phyloP scores from a whole-genome alignment of 305 asterid genomes.

The Euphrasia arctica region DNA sequence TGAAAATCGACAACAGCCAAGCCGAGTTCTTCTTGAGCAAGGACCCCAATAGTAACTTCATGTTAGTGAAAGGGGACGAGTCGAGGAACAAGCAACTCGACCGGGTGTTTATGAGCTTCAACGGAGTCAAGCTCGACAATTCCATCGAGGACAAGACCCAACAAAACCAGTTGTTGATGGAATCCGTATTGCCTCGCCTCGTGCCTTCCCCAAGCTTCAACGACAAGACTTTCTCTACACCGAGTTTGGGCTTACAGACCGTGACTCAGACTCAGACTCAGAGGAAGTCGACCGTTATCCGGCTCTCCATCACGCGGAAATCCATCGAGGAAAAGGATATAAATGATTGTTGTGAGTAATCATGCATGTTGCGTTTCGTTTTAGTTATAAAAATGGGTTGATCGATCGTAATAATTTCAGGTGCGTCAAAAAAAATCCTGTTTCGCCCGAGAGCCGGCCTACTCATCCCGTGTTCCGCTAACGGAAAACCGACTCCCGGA shows the following conservation, averaged over 20 bases:
- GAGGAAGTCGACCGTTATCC: constrained; percentile 56
- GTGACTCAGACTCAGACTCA: constrained; percentile 29
- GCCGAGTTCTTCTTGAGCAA: constrained; percentile 40
- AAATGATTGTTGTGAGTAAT: constrained; percentile 44
- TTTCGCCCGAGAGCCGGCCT: constrained; percentile 82
- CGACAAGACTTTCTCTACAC: constrained; percentile 40
- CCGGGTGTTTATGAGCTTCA: constrained; percentile 54
- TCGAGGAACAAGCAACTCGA: constrained; percentile 40
- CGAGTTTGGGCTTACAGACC: constrained; percentile 31
- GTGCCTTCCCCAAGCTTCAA: constrained; percentile 63
- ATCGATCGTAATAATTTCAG: constrained; percentile 24
- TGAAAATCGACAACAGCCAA: constrained; percentile 41
- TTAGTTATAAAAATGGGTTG: background rate
- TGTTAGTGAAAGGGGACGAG: constrained; percentile 41
- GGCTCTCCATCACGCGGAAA: constrained; percentile 69
- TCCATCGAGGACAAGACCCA: constrained; percentile 44
- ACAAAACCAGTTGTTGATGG: constrained; percentile 36
- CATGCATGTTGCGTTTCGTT: background rate
- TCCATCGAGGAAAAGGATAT: constrained; percentile 62
- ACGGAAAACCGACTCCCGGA: constrained; percentile 47
- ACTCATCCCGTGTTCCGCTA: constrained; percentile 53
- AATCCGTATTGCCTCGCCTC: constrained; percentile 57
- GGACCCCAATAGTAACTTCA: constrained; percentile 39
- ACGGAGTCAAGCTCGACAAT: constrained; percentile 40
- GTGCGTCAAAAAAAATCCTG: constrained; percentile 55